Conservation (phyloP, 139 green algal species). For the Coelastrella sp. region DNA sequence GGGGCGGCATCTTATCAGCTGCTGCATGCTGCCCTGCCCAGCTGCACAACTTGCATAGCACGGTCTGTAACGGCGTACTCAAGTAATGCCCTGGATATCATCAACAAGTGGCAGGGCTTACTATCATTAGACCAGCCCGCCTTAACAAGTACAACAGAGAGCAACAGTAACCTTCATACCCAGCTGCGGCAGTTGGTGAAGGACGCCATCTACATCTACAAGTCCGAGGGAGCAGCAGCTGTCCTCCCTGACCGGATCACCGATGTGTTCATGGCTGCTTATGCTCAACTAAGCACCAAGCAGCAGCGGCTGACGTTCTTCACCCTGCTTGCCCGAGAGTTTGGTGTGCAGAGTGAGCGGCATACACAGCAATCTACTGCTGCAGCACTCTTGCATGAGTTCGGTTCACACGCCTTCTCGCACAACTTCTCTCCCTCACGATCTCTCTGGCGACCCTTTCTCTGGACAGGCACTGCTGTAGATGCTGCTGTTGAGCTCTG, state of each 20-base stretch:
- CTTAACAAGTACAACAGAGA: neutral
- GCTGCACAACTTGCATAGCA: no score
- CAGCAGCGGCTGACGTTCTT: constrained; percentile 45
- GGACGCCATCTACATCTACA: constrained; percentile 37
- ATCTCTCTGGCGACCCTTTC: no score
- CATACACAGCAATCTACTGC: no score
- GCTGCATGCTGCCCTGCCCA: no score
- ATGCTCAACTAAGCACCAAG: constrained; percentile 13
- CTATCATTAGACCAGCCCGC: neutral
- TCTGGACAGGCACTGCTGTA: constrained; percentile 33
- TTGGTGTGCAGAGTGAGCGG: constrained; percentile 55
- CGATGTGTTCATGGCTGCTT: constrained; percentile 37
- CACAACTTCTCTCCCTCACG: no score
- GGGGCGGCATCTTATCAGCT: no score
- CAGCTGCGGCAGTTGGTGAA: constrained; percentile 18
- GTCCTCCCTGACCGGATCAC: constrained; percentile 41
- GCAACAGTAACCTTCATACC: neutral
- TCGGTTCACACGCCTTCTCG: no score
- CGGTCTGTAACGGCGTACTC: no score
- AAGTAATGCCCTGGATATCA: no score
- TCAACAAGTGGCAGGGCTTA: neutral
- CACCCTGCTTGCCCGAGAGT: constrained; percentile 47
- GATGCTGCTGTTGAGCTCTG: constrained; percentile 44
- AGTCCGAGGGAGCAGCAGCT: constrained; percentile 16
- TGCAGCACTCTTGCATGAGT: no score